A percentile compares a stretch with the other conserved stretches of the same genome.
These are phyloP conservation scores for Candida hispaniensis DNA, from an alignment of 805 yeast genomes.

Conservation along the genomic window DNA sequence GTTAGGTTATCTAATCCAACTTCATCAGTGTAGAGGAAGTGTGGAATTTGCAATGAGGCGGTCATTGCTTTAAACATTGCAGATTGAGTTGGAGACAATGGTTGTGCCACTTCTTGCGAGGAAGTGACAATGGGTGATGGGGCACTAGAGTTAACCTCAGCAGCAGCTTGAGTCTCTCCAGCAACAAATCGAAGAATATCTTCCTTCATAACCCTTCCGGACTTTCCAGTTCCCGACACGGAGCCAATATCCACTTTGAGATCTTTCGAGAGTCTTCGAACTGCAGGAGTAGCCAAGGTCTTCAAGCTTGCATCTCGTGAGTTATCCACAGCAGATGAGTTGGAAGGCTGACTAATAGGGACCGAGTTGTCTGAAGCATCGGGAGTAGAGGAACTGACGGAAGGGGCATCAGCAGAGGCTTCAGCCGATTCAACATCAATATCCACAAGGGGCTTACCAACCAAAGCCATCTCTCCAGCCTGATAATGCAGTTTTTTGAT, in stretches of 20 bases:
- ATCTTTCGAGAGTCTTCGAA: slow-evolving; percentile 27
- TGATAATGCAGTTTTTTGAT: slow-evolving; percentile 28
- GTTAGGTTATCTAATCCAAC: slow-evolving; percentile 24
- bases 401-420: slow-evolving; percentile 4
- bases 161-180: slow-evolving; percentile 3
- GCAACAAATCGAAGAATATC: slow-evolving; percentile 22
- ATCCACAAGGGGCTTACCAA: slow-evolving; percentile 28
- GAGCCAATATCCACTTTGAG: slow-evolving; percentile 22
- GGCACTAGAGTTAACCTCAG: slow-evolving; percentile 3
- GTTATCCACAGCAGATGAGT: slow-evolving; percentile 1
- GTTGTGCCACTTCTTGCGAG: slow-evolving; percentile 15
- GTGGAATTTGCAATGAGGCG: slow-evolving; percentile 27
- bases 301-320: slow-evolving; percentile 1
- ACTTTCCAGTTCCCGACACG: slow-evolving; percentile 28
- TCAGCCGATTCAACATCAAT: slow-evolving; percentile 25
- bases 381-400: slow-evolving; percentile 2
- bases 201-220: slow-evolving; percentile 29
- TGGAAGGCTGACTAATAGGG: not conserved
- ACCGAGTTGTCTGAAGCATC: slow-evolving; percentile 1
- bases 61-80: slow-evolving; percentile 30
- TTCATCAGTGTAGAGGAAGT: slow-evolving; percentile 29
- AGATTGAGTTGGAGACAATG: slow-evolving; percentile 26
- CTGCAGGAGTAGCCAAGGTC: slow-evolving; percentile 30
- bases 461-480: slow-evolving; percentile 30
- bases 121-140: slow-evolving; percentile 10